phyloP scores from a whole-genome alignment of 345 rosid genomes.

The Crucihimalaya himalaica region DNA sequence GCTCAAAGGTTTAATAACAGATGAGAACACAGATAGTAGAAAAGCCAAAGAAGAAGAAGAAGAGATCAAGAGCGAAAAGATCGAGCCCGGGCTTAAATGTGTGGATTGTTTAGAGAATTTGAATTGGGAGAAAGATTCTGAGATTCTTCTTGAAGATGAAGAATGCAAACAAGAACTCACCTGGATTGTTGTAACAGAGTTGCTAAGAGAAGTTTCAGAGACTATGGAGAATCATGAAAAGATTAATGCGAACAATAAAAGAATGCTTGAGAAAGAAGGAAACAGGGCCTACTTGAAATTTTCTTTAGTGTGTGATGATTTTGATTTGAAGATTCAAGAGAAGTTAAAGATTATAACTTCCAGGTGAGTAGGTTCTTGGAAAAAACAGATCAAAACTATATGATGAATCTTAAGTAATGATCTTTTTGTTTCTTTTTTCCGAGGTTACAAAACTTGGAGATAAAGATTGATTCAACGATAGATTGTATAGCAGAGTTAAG shows the following conservation, averaged over 20 bases:
- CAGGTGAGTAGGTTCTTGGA: constrained; percentile 43
- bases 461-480: constrained; percentile 34
- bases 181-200: constrained; percentile 41
- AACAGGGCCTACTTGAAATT: constrained; percentile 17
- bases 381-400: neutral
- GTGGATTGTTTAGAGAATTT: constrained; percentile 29
- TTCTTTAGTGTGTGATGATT: constrained; percentile 36
- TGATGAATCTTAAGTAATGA: neutral
- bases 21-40: constrained; percentile 31
- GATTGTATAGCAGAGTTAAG: constrained; percentile 35
- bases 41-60: constrained; percentile 27
- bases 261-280: constrained; percentile 34
- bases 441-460: constrained; percentile 59
- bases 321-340: constrained; percentile 43
- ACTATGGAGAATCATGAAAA: constrained; percentile 38
- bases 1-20: constrained; percentile 39
- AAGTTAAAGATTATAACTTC: constrained; percentile 37
- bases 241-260: constrained; percentile 29
- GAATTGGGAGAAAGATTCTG: constrained; percentile 21
- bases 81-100: constrained; percentile 36
- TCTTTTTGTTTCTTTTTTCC: neutral
- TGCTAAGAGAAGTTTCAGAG: constrained; percentile 42
- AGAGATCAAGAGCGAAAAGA: constrained; percentile 25
- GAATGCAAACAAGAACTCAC: constrained; percentile 44
- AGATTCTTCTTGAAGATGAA: constrained; percentile 26